Evolutionary conservation across 2,329 filamentous ascomycete species (phyloP).

Genomic region (Aureobasidium melanogenum): DNA sequence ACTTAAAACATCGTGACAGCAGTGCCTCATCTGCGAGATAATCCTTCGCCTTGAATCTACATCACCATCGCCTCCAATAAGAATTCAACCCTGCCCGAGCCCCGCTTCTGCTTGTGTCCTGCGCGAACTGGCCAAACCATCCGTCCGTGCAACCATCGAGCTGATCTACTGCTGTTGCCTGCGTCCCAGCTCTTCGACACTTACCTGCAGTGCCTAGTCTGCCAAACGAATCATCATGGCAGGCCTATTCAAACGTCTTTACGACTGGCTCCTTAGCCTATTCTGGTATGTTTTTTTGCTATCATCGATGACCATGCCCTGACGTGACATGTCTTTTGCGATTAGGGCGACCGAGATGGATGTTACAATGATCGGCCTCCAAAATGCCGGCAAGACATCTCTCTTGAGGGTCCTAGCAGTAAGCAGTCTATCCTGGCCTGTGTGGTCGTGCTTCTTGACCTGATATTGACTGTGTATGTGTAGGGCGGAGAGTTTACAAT

Average conservation of each 20-base stretch:
- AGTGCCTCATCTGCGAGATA: conserved; percentile 1
- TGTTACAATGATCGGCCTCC: conserved; percentile 96
- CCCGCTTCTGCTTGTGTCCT: conserved; percentile 10
- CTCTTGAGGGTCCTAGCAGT: conserved; percentile 89
- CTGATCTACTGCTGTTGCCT: conserved; percentile 3
- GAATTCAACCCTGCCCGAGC: conserved; percentile 8
- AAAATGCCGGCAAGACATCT: conserved; percentile 97
- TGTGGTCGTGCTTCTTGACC: neutral
- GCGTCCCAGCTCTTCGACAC: conserved; percentile 3
- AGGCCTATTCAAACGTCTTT: conserved; percentile 84
- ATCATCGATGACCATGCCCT: conserved; percentile 40
- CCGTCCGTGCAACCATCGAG: conserved; percentile 5
- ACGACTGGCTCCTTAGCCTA: conserved; percentile 95
- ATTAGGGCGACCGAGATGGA: conserved; percentile 97
- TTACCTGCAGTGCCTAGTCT: conserved; percentile 14
- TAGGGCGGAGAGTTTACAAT: conserved; percentile 98
- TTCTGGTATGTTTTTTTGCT: conserved; percentile 67
- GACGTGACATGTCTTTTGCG: conserved; percentile 14
- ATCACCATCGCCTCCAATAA: conserved; percentile 10
- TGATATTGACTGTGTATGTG: conserved; percentile 13
- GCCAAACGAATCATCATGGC: conserved; percentile 54
- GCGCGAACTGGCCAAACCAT: neutral
- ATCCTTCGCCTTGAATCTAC: conserved; percentile 9
- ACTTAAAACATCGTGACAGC: neutral
- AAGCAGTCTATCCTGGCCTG: conserved; percentile 64